Base-by-base conservation (phyloP, 2,329 filamentous ascomycete genomes). In the Aspergillus luchuensis region DNA sequence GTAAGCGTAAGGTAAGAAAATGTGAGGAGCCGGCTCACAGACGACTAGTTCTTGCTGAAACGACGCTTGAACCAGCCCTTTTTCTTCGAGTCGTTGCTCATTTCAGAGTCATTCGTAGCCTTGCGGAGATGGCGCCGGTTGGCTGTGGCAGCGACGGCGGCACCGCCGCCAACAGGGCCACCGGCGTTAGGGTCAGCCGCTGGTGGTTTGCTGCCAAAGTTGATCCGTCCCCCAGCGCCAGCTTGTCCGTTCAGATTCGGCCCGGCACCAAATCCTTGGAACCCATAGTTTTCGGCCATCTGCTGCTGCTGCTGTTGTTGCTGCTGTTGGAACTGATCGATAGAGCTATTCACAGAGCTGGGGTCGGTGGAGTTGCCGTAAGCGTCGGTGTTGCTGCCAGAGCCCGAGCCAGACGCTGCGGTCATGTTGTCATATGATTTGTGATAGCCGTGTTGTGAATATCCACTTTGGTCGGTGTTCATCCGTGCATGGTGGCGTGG, bases 271-370 rank as follows among this genome's bases (percentile, higher is more conserved):
- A 82, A 83, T 2, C 81, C 81, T 25, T 73, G 76, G 64, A 88
- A 88, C 54, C 89, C 89, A 68, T 91, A 91, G 64, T 83, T 84
- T 57, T 90, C 88, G 5, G 78, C 71, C 7, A 83, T 82, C 50
- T 76, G 75, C 41, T 76, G 63, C 17, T 19, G 17, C 64, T 78
- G 68, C 53, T 71, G 69, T 55, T 74, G 64, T 57, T 69, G 71
- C 50, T 76, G 74, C 55, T 87, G 84, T 60, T 82, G 80, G 23
- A 88, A 81, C 63, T 91, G 88, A 72, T 97, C 91, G 67, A 96
- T 86, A 1, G 92, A 96, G 79, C 91, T 96, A 78, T 96, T 96
- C 72, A 97, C 91, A 72, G 92, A 97, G 79, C 91, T 95, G 80
- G 91, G 93, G 72, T 97, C 92, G 61, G 92, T 96, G 66, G 89